A percentile compares a stretch with the other conserved stretches of the same genome.
These are phyloP conservation scores for Leccinum barrowsii DNA, from an alignment of 768 basidiomycete species.

Conservation along the genomic window DNA sequence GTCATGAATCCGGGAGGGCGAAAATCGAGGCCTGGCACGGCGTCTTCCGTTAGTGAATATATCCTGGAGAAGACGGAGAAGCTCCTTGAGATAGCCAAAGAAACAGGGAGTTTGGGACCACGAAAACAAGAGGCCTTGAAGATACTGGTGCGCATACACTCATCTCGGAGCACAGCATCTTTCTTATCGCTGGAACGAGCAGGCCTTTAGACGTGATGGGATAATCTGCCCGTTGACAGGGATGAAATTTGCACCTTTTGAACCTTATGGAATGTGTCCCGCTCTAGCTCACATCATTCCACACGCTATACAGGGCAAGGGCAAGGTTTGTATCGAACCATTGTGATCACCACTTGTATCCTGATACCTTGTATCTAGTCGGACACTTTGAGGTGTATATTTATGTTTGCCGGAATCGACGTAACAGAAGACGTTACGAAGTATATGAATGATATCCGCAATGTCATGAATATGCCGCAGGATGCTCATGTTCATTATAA, in stretches of 20 bases:
- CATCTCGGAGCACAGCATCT: not conserved
- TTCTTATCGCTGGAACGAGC: not conserved
- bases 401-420: not conserved
- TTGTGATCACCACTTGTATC: not conserved
- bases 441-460: no score
- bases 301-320: not conserved
- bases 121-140: not conserved
- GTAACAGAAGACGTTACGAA: no score
- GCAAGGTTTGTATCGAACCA: not conserved
- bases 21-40: not conserved
- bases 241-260: not conserved
- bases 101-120: not conserved
- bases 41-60: not conserved
- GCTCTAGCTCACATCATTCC: not conserved
- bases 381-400: not conserved
- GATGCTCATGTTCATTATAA: no score
- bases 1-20: not conserved
- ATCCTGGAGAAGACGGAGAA: not conserved
- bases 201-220: slow-evolving; percentile 1
- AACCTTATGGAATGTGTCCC: not conserved
- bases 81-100: not conserved
- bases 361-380: not conserved
- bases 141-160: not conserved
- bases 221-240: not conserved
- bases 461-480: no score